Base-by-base conservation (phyloP, 306 rosid genomes). In the Lablab purpureus region DNA sequence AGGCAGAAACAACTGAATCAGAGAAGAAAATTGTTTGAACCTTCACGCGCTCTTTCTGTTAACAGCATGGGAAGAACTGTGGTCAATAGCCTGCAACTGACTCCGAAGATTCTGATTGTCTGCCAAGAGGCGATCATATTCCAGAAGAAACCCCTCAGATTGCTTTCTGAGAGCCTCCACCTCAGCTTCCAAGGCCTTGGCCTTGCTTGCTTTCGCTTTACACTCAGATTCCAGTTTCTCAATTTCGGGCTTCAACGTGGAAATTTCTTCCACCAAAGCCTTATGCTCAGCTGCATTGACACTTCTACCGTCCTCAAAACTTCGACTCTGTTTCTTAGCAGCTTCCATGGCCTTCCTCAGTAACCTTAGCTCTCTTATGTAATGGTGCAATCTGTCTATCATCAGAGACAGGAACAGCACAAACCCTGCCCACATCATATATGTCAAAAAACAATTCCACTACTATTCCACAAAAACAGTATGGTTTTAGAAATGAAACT, bases 351-450 rank as follows among this genome's bases (percentile, higher is more conserved):
- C 59, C 85, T 87, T 88, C 87, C 97, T 90, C 4, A 86, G 92
- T 14, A 87, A 30, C 22, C 88, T 83, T 67, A 92, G 92, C 81
- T 94, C 97, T 85, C 99, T 87, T 4, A 94, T 94, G 89, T 88
- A 94, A 72, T 89, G 81, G 83, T 94, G 97, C 66, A 92, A 75
- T 78, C 99, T 89, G 82, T 94, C 97, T 49, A 92, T 81, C 82
- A 94, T 87, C 78, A 94, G 81, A 15, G 92, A 78, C 10, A 94
- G 97, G 86, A 91, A 94, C 71, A 94, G 69, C 64, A 86, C n/a
- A 72, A 89, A 94, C 69, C 99, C 99, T 94, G 92, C 81, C 80
- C 47, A 73, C 60, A 59, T 25, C 62, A 1, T 14, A 32, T 14
- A 32, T 19, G 36, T 46, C 11, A 52, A 77, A 51, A 23, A 78